Conservation (phyloP, 2,329 filamentous ascomycete species). For the Xylaria polymorpha region DNA sequence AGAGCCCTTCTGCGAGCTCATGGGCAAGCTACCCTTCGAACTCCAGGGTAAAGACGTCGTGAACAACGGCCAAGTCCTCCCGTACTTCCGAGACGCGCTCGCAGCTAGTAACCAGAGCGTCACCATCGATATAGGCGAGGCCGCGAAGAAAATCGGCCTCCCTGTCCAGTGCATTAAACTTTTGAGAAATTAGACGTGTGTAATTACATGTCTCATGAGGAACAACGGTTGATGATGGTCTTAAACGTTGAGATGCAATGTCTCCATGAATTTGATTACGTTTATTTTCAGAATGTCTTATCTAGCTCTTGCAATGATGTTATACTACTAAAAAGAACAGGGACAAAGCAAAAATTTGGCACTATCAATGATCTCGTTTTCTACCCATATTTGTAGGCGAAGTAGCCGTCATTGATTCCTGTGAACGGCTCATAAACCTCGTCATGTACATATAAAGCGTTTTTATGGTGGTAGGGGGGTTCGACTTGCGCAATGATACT, state of each 20-base stretch:
- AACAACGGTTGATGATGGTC: not conserved
- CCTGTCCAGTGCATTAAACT: constrained; percentile 7
- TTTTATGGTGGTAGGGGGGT: not conserved
- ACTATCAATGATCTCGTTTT: not conserved
- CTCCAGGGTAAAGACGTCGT: constrained; percentile 65
- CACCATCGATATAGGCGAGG: constrained; percentile 56
- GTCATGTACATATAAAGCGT: not conserved
- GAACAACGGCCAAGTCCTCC: constrained; percentile 63
- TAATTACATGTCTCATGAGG: not conserved
- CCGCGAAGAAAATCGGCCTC: constrained; percentile 27
- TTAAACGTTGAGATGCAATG: not conserved
- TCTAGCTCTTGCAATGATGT: not conserved
- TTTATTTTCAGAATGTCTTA: not conserved
- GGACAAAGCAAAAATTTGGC: not conserved
- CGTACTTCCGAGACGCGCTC: constrained; percentile 68
- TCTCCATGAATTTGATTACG: not conserved
- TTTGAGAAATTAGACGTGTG: not conserved
- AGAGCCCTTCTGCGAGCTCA: constrained; percentile 62
- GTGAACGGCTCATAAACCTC: not conserved
- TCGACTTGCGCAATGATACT: not conserved
- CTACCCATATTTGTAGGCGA: not conserved
- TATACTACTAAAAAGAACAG: not conserved
- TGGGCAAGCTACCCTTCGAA: constrained; percentile 65
- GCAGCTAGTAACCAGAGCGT: constrained; percentile 62
- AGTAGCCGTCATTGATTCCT: not conserved